phyloP scores from a whole-genome alignment of 78 protist species.

The Dictyostelium brefeldianum region DNA sequence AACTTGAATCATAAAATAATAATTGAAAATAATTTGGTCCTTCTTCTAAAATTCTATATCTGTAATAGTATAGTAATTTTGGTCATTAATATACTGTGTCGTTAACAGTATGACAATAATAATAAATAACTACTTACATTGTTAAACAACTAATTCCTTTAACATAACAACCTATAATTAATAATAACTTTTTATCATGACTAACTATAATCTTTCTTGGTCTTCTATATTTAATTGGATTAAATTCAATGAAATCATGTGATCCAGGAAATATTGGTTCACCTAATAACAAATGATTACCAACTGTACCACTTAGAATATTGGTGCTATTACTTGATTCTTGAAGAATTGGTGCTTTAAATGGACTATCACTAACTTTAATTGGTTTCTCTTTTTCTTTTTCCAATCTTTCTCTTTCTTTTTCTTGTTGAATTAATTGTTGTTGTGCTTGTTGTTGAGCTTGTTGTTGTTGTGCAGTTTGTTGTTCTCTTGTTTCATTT shows the following conservation, averaged over 20 bases:
- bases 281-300: background rate
- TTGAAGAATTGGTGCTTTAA: background rate
- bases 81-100: background rate
- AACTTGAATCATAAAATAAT: conserved; percentile 64
- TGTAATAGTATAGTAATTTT: background rate
- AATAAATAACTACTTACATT: conserved; percentile 28
- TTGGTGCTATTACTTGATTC: background rate
- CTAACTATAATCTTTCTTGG: conserved; percentile 54
- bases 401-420: background rate
- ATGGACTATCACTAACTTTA: background rate
- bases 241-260: background rate
- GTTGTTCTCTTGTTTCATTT: background rate
- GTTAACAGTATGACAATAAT: background rate
- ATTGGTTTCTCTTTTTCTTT: background rate
- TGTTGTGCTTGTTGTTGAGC: background rate
- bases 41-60: conserved; percentile 50
- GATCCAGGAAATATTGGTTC: background rate
- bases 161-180: conserved; percentile 55
- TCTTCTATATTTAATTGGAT: conserved; percentile 31
- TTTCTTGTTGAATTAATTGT: background rate
- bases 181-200: conserved; percentile 45
- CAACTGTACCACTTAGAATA: background rate
- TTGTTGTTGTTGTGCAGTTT: background rate
- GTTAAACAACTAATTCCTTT: conserved; percentile 65
- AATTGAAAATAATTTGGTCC: conserved; percentile 75